Percentiles rank a stretch among this genome's conserved stretches.
Conservation (phyloP, 2,329 filamentous ascomycete genomes). For the Xylariaceae sp. region DNA sequence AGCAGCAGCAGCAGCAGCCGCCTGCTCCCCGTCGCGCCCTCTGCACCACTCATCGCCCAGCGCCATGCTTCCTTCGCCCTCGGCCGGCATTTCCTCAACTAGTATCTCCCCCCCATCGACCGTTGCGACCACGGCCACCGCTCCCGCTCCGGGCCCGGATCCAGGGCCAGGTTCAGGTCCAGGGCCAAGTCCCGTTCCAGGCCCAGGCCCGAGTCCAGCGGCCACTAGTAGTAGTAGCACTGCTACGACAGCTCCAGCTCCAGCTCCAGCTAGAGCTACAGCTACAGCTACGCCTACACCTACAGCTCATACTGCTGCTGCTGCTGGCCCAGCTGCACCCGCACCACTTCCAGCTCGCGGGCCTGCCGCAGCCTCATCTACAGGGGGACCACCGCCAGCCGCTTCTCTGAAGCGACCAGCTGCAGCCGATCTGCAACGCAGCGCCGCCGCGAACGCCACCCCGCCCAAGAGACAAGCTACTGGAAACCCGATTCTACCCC, state of each 20-base stretch:
- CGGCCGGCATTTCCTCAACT: slow-evolving; percentile 21
- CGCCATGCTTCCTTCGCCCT: slow-evolving; percentile 25
- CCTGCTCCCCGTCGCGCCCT: no score
- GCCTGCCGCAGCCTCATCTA: slow-evolving; percentile 15
- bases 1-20: no score
- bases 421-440: slow-evolving; percentile 28
- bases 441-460: slow-evolving; percentile 23
- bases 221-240: no score
- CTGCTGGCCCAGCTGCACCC: slow-evolving; percentile 8
- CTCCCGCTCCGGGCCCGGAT: slow-evolving; percentile 15
- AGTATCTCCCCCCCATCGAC: slow-evolving; percentile 17
- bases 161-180: no score
- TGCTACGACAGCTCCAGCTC: slow-evolving; percentile 4
- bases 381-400: slow-evolving; percentile 16
- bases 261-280: slow-evolving; percentile 2
- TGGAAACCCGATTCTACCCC: neutral
- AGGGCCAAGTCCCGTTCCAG: no score
- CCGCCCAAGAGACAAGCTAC: slow-evolving; percentile 26
- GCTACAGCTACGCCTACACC: slow-evolving; percentile 1
- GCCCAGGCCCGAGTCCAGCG: no score
- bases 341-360: slow-evolving; percentile 14
- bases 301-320: slow-evolving; percentile 7
- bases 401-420: slow-evolving; percentile 27
- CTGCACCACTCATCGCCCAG: no score
- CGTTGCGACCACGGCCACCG: slow-evolving; percentile 13